Evolutionary conservation across 768 basidiomycete species (phyloP).

Genomic region (Pluteus cervinus): DNA sequence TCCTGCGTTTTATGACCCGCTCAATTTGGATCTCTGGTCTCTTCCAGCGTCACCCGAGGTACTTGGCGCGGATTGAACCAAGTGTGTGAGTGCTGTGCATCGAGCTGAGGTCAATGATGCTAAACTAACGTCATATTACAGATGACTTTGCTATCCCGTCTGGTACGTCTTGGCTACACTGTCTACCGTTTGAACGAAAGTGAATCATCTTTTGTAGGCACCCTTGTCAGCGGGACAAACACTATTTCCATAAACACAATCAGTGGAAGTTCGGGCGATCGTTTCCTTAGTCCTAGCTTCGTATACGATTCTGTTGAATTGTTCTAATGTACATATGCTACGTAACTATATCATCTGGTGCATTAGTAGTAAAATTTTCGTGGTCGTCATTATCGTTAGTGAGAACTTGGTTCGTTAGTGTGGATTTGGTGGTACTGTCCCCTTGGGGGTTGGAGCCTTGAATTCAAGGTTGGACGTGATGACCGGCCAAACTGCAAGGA

Average conservation of each 20-base stretch:
- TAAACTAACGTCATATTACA: conserved; percentile 7
- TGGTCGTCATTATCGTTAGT: too few species aligned
- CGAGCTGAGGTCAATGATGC: too few species aligned
- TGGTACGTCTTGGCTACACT: conserved; percentile 15
- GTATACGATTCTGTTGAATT: conserved; percentile 37
- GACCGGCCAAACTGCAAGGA: conserved; percentile 53
- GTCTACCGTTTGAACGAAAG: not conserved
- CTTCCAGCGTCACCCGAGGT: conserved; percentile 37
- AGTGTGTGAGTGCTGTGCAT: conserved; percentile 34
- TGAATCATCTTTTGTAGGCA: conserved; percentile 12
- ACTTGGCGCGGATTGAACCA: conserved; percentile 43
- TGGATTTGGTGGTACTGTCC: conserved; percentile 12
- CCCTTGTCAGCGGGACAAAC: conserved; percentile 33
- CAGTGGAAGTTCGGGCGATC: conserved; percentile 38
- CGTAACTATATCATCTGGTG: not conserved
- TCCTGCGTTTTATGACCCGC: not conserved
- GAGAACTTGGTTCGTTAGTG: too few species aligned
- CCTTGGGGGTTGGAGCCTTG: conserved; percentile 28
- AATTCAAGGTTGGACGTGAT: conserved; percentile 62
- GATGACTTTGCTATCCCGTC: conserved; percentile 38
- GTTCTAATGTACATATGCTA: conserved; percentile 17
- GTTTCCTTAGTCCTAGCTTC: conserved; percentile 40
- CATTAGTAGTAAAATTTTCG: not conserved
- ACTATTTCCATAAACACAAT: conserved; percentile 36
- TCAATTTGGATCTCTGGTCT: too few species aligned